Conservation (phyloP, 2,329 filamentous ascomycete genomes). For the Aspergillus pseudonomiae region DNA sequence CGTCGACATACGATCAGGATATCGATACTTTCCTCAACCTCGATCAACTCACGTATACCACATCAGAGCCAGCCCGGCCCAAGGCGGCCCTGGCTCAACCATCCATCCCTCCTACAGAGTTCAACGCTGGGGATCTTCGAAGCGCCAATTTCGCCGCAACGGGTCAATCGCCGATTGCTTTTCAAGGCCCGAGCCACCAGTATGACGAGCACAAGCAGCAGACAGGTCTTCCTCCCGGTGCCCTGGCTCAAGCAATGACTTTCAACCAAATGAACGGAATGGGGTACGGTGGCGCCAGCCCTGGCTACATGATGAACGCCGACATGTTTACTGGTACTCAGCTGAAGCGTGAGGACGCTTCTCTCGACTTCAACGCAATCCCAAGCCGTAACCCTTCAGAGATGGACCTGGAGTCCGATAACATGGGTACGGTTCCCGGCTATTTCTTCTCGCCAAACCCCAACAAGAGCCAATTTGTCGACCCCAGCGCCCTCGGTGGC, state of each 20-base stretch:
- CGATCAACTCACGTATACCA: conserved; percentile 47
- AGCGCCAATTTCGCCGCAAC: conserved; percentile 40
- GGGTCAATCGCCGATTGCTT: conserved; percentile 55
- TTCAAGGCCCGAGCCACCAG: conserved; percentile 86
- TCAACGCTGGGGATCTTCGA: conserved; percentile 33
- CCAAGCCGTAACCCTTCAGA: conserved; percentile 60
- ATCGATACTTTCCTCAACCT: conserved; percentile 52
- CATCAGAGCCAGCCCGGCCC: conserved; percentile 37
- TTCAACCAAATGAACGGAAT: conserved; percentile 64
- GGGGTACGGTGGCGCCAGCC: conserved; percentile 39
- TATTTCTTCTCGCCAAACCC: conserved; percentile 64
- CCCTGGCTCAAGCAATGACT: conserved; percentile 76
- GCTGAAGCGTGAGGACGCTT: conserved; percentile 39
- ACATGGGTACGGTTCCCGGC: conserved; percentile 59
- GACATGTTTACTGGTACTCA: conserved; percentile 60
- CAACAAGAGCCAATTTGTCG: conserved; percentile 61
- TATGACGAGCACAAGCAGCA: conserved; percentile 96
- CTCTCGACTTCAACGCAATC: conserved; percentile 71
- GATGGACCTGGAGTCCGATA: conserved; percentile 71
- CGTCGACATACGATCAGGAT: conserved; percentile 45
- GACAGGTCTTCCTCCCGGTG: conserved; percentile 86
- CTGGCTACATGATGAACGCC: conserved; percentile 56
- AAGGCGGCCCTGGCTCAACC: conserved; percentile 42
- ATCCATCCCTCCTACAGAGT: conserved; percentile 40
- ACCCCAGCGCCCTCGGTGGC: conserved; percentile 71